Percentiles rank a stretch among this genome's conserved stretches.
phyloP scores from a whole-genome alignment of 805 yeast species.

The Kregervanrija fluxuum region DNA sequence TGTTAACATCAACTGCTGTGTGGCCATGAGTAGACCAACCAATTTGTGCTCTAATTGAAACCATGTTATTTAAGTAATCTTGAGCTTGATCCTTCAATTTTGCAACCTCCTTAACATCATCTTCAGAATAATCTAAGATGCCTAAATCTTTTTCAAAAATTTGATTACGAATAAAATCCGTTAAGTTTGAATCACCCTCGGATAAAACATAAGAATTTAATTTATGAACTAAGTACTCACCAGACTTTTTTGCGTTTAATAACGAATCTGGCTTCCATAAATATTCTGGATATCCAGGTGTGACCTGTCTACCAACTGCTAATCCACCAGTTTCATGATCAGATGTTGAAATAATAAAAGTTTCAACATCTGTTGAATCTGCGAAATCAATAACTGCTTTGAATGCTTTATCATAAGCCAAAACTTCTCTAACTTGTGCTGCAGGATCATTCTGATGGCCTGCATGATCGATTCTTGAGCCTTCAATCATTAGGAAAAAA shows the following conservation, averaged over 20 bases:
- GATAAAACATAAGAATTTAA: constrained; percentile 11
- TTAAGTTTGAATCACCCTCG: neutral
- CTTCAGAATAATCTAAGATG: constrained; percentile 44
- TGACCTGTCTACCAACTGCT: constrained; percentile 75
- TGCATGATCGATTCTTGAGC: constrained; percentile 91
- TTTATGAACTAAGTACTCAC: constrained; percentile 55
- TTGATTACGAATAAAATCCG: constrained; percentile 42
- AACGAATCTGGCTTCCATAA: constrained; percentile 81
- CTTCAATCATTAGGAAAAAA: constrained; percentile 81
- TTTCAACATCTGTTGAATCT: constrained; percentile 61
- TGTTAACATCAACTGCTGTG: constrained; percentile 91
- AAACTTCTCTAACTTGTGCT: constrained; percentile 85
- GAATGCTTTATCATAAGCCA: constrained; percentile 82
- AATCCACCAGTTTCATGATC: constrained; percentile 97
- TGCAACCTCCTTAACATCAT: constrained; percentile 45
- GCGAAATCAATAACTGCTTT: constrained; percentile 66
- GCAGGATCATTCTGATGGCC: constrained; percentile 94
- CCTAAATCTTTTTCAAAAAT: constrained; percentile 63
- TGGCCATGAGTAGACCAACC: constrained; percentile 99
- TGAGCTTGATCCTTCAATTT: constrained; percentile 26
- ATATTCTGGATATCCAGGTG: constrained; percentile 71
- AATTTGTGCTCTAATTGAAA: constrained; percentile 74
- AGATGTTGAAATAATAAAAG: constrained; percentile 73
- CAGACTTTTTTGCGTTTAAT: constrained; percentile 63
- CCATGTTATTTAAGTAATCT: constrained; percentile 57